A percentile compares a stretch with the other conserved stretches of the same genome.
Conservation (phyloP, 2,329 filamentous ascomycete genomes). For the Pseudocercospora cruenta region DNA sequence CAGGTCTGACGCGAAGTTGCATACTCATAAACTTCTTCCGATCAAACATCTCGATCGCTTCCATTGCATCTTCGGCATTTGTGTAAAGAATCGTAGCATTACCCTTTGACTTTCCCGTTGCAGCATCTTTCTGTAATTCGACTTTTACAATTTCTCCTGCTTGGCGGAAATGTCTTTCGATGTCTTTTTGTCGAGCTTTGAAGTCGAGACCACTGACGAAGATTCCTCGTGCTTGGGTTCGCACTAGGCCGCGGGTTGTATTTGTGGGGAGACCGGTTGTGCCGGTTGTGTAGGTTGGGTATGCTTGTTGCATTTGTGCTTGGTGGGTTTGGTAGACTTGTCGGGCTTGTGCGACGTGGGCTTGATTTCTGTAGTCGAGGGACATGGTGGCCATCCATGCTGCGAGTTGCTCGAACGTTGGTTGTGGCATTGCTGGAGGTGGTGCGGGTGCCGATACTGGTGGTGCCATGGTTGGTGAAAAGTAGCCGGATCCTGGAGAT, state of each 20-base stretch:
- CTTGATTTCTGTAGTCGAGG: constrained; percentile 13
- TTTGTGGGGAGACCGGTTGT: constrained; percentile 34
- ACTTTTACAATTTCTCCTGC: constrained; percentile 34
- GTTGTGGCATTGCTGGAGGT: constrained; percentile 2
- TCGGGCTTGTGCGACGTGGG: constrained; percentile 11
- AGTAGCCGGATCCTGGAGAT: constrained; percentile 9
- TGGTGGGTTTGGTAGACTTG: constrained; percentile 11
- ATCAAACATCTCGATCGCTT: constrained; percentile 34
- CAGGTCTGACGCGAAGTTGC: constrained; percentile 32
- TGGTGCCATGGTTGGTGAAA: not conserved
- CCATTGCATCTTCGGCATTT: constrained; percentile 30
- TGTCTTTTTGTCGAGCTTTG: constrained; percentile 32
- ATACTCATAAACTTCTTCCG: constrained; percentile 29
- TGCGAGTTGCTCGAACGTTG: constrained; percentile 13
- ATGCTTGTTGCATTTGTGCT: not conserved
- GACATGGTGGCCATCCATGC: constrained; percentile 15
- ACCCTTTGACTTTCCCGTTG: constrained; percentile 35
- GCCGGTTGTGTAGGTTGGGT: constrained; percentile 27
- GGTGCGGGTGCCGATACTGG: not conserved
- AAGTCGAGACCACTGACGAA: constrained; percentile 36
- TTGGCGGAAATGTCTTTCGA: constrained; percentile 31
- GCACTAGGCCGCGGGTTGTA: constrained; percentile 28
- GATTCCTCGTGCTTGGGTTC: constrained; percentile 34
- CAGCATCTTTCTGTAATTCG: constrained; percentile 31
- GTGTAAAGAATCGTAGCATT: constrained; percentile 35